phyloP scores from a whole-genome alignment of 768 basidiomycete species.

The Suillus fuscotomentosus region DNA sequence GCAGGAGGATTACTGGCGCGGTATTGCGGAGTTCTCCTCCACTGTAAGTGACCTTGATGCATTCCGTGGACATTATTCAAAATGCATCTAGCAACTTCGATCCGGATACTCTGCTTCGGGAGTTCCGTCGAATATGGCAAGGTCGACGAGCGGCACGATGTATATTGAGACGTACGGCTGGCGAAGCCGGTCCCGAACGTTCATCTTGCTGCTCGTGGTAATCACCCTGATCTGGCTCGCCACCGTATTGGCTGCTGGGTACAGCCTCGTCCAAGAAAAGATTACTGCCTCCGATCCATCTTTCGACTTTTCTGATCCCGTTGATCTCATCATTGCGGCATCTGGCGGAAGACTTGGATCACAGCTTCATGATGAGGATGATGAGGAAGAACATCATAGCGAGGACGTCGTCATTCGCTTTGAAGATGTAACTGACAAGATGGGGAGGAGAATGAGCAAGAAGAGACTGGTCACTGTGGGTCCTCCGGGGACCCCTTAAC shows the following conservation, averaged over 20 bases:
- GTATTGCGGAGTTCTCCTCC: conserved; percentile 8
- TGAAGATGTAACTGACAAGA: background rate
- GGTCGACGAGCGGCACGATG: conserved; percentile 1
- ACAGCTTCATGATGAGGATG: background rate
- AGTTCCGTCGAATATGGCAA: conserved; percentile 3
- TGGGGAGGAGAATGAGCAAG: background rate
- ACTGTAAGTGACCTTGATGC: conserved; percentile 2
- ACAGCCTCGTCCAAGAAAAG: conserved; percentile 2
- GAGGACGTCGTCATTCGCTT: background rate
- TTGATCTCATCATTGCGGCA: conserved; percentile 3
- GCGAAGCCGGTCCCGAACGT: background rate
- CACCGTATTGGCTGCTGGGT: background rate
- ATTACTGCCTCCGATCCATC: background rate
- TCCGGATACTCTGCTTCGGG: conserved; percentile 6
- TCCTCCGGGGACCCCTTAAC: no score
- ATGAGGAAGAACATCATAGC: background rate
- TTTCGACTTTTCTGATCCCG: conserved; percentile 6
- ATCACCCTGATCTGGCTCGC: background rate
- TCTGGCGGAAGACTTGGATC: background rate
- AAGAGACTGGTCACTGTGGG: background rate
- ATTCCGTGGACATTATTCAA: background rate
- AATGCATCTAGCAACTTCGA: conserved; percentile 4
- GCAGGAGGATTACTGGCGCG: conserved; percentile 11
- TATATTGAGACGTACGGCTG: conserved; percentile 8
- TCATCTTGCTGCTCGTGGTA: conserved; percentile 2